These are phyloP conservation scores for Isoetes engelmannii DNA, from an alignment of 83 land plant genomes.

Conservation along the genomic window DNA sequence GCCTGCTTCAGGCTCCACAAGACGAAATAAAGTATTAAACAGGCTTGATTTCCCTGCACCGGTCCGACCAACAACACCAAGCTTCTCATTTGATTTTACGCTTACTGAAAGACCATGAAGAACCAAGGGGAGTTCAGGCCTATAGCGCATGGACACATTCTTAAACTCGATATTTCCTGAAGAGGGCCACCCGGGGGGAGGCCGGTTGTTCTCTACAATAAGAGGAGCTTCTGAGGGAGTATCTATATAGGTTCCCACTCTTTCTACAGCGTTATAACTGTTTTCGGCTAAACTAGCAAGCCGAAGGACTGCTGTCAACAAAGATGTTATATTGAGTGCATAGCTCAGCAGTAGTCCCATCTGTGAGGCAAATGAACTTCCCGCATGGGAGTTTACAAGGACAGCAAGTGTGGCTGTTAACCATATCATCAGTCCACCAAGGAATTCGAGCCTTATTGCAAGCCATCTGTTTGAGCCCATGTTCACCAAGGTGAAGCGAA, in stretches of 20 bases:
- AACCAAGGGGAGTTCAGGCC: constrained; percentile 84
- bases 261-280: constrained; percentile 85
- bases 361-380: constrained; percentile 71
- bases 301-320: constrained; percentile 58
- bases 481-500: constrained; percentile 65
- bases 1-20: constrained; percentile 83
- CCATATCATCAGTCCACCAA: constrained; percentile 96
- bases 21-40: constrained; percentile 85
- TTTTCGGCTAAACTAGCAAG: constrained; percentile 87
- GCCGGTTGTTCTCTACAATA: constrained; percentile 67
- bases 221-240: constrained; percentile 78
- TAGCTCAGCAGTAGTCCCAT: constrained; percentile 90
- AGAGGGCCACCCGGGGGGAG: constrained; percentile 93
- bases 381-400: constrained; percentile 59
- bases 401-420: constrained; percentile 87
- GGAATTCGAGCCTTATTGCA: constrained; percentile 58
- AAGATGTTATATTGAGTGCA: constrained; percentile 71
- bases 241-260: constrained; percentile 74
- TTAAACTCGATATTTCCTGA: constrained; percentile 54
- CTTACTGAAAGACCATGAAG: constrained; percentile 67
- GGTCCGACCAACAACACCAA: constrained; percentile 91
- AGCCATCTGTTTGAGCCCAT: constrained; percentile 88
- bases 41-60: constrained; percentile 97
- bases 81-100: constrained; percentile 64
- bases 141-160: constrained; percentile 76